phyloP scores from a whole-genome alignment of 257 asterid species.

The Solanum infundibuliforme region DNA sequence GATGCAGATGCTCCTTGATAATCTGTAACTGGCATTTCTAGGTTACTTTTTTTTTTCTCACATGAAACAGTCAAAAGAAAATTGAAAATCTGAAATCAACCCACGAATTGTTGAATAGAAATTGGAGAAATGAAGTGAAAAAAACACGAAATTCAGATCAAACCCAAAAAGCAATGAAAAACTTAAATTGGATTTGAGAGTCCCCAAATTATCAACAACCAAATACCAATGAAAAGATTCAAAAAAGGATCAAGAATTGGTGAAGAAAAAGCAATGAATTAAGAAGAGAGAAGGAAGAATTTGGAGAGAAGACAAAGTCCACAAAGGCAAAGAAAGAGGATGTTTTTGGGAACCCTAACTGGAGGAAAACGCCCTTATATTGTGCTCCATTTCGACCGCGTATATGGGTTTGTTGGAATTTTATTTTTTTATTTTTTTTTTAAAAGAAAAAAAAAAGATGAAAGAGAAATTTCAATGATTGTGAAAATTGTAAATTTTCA shows the following conservation, averaged over 20 bases:
- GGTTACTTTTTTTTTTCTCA: not conserved
- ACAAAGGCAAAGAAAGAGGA: conserved; percentile 8
- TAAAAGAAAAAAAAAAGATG: not conserved
- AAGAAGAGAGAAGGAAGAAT: not conserved
- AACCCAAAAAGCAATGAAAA: not conserved
- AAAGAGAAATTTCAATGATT: conserved; percentile 2
- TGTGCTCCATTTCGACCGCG: conserved; percentile 69
- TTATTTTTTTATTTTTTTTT: no score
- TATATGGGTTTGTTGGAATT: conserved; percentile 9
- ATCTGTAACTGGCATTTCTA: conserved; percentile 77
- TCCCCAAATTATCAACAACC: not conserved
- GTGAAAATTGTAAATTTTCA: not conserved
- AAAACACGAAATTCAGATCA: not conserved
- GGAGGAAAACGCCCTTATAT: conserved; percentile 38
- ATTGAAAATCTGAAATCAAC: not conserved
- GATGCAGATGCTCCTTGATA: conserved; percentile 47
- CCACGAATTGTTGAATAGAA: not conserved
- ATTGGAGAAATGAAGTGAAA: not conserved
- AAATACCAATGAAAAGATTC: not conserved
- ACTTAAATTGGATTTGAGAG: not conserved
- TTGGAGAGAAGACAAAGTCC: not conserved
- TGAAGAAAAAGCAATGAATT: no score
- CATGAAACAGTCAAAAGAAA: not conserved
- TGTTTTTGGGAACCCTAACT: conserved; percentile 42
- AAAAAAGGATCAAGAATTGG: not conserved